Conservation (phyloP, 108 stramenopile species). For the Nitzschia putrida region DNA sequence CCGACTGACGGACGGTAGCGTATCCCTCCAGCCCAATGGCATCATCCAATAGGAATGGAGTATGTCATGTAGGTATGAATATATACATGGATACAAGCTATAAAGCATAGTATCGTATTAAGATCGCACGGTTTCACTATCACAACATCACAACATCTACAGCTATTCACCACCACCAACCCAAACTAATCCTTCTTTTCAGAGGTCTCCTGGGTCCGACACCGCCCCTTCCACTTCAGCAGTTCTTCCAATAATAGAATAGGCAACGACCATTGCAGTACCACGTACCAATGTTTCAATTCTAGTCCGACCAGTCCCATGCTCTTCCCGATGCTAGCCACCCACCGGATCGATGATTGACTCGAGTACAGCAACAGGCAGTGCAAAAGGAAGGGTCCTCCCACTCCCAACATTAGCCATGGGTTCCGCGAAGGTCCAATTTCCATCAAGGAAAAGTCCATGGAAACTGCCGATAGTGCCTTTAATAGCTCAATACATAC, state of each 20-base stretch:
- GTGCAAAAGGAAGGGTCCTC: slow-evolving; percentile 88
- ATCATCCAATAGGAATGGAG: too few species aligned
- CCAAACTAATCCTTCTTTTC: background rate
- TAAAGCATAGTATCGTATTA: too few species aligned
- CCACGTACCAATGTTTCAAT: slow-evolving; percentile 78
- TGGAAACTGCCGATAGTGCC: slow-evolving; percentile 94
- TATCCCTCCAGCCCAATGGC: too few species aligned
- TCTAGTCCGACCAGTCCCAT: slow-evolving; percentile 89
- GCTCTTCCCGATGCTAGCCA: slow-evolving; percentile 74
- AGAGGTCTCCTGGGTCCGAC: slow-evolving; percentile 8
- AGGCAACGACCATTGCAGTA: slow-evolving; percentile 80
- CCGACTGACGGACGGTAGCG: too few species aligned
- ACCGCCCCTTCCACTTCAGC: slow-evolving; percentile 73
- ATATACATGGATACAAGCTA: too few species aligned
- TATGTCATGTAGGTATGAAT: too few species aligned
- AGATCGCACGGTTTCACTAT: too few species aligned
- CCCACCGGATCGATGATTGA: slow-evolving; percentile 36
- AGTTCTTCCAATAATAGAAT: slow-evolving; percentile 93
- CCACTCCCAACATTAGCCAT: slow-evolving; percentile 89
- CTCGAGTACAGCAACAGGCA: slow-evolving; percentile 83
- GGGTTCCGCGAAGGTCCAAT: slow-evolving; percentile 89
- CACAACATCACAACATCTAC: too few species aligned
- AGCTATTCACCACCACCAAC: too few species aligned
- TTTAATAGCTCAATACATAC: slow-evolving; percentile 97
- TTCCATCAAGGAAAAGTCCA: slow-evolving; percentile 84